A percentile compares a stretch with the other conserved stretches of the same genome.
phyloP scores from a whole-genome alignment of 148 eudicot genomes.

The Heliosperma pusillum region DNA sequence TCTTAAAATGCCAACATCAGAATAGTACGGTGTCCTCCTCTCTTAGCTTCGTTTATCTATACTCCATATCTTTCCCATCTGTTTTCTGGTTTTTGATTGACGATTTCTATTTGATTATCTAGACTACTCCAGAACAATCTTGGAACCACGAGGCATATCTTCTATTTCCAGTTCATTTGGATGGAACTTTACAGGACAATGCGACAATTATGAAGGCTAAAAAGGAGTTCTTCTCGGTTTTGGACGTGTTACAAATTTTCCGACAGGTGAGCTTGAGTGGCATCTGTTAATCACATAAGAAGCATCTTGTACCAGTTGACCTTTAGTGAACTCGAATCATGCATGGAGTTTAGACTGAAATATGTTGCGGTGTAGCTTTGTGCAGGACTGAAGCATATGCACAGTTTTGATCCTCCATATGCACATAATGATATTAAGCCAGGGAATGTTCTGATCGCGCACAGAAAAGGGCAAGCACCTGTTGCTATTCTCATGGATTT shows the following conservation, averaged over 20 bases:
- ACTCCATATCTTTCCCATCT: not conserved
- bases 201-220: slow-evolving; percentile 60
- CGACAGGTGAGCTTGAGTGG: slow-evolving; percentile 56
- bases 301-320: not conserved
- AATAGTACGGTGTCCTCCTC: not conserved
- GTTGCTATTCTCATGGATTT: slow-evolving; percentile 88
- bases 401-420: slow-evolving; percentile 79
- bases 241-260: slow-evolving; percentile 80
- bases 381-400: slow-evolving; percentile 96
- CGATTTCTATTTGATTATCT: slow-evolving; percentile 6
- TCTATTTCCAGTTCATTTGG: slow-evolving; percentile 85
- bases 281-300: not conserved
- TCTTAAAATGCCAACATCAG: not conserved
- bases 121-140: slow-evolving; percentile 74
- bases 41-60: not conserved
- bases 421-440: slow-evolving; percentile 99
- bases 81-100: not conserved
- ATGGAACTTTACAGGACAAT: slow-evolving; percentile 78
- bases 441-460: slow-evolving; percentile 80
- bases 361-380: slow-evolving; percentile 57
- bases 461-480: slow-evolving; percentile 77
- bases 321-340: too few relatives aligned
- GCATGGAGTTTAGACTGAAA: not conserved
- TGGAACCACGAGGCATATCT: slow-evolving; percentile 94
- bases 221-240: slow-evolving; percentile 75